These are phyloP conservation scores for Silene conica DNA, from an alignment of 148 eudicot species.

Conservation along the genomic window DNA sequence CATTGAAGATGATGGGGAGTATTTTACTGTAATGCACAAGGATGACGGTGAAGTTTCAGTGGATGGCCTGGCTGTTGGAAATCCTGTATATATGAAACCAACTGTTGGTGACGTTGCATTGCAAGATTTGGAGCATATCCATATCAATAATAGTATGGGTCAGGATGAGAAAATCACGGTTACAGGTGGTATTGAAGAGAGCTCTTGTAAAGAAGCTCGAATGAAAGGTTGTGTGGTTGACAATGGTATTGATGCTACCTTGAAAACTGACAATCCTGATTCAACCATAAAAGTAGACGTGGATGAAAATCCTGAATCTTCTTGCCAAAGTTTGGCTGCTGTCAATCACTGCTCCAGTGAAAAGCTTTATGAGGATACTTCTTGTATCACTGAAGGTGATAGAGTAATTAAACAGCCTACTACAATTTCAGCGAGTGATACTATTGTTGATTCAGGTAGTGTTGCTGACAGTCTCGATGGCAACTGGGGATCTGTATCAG, in stretches of 20 bases:
- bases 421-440: constrained; percentile 33
- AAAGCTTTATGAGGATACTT: constrained; percentile 19
- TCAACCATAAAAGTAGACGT: constrained; percentile 17
- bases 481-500: constrained; percentile 68
- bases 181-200: constrained; percentile 17
- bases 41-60: constrained; percentile 10
- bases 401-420: not conserved
- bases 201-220: constrained; percentile 5
- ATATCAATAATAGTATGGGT: constrained; percentile 11
- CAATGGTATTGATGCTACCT: constrained; percentile 13
- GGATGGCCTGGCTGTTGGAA: constrained; percentile 12
- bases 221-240: constrained; percentile 13
- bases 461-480: constrained; percentile 54
- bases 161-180: constrained; percentile 15
- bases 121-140: constrained; percentile 21
- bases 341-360: constrained; percentile 15
- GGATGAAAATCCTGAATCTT: constrained; percentile 14
- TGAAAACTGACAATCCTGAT: constrained; percentile 1
- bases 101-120: constrained; percentile 10
- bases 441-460: constrained; percentile 38
- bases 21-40: constrained; percentile 21
- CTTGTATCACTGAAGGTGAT: constrained; percentile 17
- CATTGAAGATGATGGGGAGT: constrained; percentile 17
- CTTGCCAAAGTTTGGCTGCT: constrained; percentile 24
- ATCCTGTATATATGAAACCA: constrained; percentile 10